Percentiles rank a stretch among this genome's conserved stretches.
Conservation (phyloP, 371 early-diverging fungal genomes). For the Circinella umbellata region DNA sequence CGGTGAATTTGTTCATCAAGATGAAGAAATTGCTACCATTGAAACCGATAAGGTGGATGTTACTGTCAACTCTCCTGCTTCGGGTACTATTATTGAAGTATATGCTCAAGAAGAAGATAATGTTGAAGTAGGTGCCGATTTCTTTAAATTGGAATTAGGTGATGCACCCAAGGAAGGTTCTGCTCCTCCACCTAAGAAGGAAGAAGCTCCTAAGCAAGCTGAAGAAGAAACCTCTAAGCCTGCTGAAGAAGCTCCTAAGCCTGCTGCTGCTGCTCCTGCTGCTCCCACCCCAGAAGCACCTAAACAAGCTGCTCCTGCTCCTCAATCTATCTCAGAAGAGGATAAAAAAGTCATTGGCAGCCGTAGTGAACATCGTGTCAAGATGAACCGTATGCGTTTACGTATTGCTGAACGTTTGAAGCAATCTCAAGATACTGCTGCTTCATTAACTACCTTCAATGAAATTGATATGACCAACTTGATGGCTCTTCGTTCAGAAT, state of each 20-base stretch:
- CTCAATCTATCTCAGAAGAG: slow-evolving; percentile 15
- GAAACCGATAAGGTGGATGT: slow-evolving; percentile 99
- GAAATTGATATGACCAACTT: slow-evolving; percentile 97
- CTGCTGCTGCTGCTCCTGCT: slow-evolving; percentile 44
- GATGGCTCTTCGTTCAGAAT: slow-evolving; percentile 86
- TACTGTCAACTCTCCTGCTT: slow-evolving; percentile 92
- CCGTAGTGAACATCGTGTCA: slow-evolving; percentile 77
- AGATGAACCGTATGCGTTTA: slow-evolving; percentile 97
- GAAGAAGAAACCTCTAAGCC: slow-evolving; percentile 39
- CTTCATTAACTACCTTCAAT: slow-evolving; percentile 97
- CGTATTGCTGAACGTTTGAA: slow-evolving; percentile 94
- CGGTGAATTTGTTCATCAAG: slow-evolving; percentile 92
- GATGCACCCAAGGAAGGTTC: slow-evolving; percentile 69
- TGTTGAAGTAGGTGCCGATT: slow-evolving; percentile 90
- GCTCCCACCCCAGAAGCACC: slow-evolving; percentile 45
- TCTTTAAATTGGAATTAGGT: slow-evolving; percentile 88
- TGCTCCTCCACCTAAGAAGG: slow-evolving; percentile 46
- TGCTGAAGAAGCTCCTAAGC: slow-evolving; percentile 42
- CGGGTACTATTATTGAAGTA: slow-evolving; percentile 85
- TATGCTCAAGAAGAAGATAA: slow-evolving; percentile 93
- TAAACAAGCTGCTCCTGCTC: slow-evolving; percentile 29
- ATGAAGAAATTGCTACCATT: slow-evolving; percentile 95
- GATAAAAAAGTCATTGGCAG: slow-evolving; percentile 39
- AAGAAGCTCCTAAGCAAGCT: slow-evolving; percentile 31
- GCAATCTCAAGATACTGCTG: slow-evolving; percentile 96